Conservation (phyloP, 1,284 basidiomycete genomes). For the Sporisorium scitamineum region DNA sequence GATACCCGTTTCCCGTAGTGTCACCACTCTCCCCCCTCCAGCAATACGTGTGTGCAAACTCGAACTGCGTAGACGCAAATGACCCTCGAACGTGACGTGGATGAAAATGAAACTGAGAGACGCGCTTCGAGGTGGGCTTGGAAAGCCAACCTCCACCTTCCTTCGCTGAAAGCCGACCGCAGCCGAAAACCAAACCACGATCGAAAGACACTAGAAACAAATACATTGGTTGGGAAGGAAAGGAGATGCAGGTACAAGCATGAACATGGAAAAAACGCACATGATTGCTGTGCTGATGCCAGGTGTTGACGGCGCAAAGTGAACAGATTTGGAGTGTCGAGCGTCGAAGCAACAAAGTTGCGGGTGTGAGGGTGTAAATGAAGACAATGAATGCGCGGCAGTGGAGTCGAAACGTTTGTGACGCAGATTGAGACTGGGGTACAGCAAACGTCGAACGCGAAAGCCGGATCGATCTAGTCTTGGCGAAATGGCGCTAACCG, state of each 20-base stretch:
- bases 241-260: slow-evolving; percentile 6
- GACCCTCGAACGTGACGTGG: not conserved
- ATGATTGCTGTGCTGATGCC: not conserved
- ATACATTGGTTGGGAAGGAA: slow-evolving; percentile 15
- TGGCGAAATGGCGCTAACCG: not conserved
- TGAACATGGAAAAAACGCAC: too few relatives aligned
- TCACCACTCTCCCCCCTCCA: not conserved
- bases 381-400: not conserved
- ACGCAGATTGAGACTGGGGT: too few relatives aligned
- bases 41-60: not conserved
- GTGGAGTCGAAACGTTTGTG: not conserved
- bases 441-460: not conserved
- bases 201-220: slow-evolving; percentile 17
- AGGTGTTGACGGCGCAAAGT: not conserved
- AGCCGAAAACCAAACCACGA: not conserved
- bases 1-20: slow-evolving; percentile 10
- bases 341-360: not conserved
- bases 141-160: too few relatives aligned
- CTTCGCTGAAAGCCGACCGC: too few relatives aligned
- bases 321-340: too few relatives aligned
- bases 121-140: not conserved
- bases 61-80: too few relatives aligned
- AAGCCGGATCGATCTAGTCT: not conserved
- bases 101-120: not conserved
- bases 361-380: too few relatives aligned